phyloP scores from a whole-genome alignment of 1,284 basidiomycete species.

The Apiotrichum akiyoshidainum region DNA sequence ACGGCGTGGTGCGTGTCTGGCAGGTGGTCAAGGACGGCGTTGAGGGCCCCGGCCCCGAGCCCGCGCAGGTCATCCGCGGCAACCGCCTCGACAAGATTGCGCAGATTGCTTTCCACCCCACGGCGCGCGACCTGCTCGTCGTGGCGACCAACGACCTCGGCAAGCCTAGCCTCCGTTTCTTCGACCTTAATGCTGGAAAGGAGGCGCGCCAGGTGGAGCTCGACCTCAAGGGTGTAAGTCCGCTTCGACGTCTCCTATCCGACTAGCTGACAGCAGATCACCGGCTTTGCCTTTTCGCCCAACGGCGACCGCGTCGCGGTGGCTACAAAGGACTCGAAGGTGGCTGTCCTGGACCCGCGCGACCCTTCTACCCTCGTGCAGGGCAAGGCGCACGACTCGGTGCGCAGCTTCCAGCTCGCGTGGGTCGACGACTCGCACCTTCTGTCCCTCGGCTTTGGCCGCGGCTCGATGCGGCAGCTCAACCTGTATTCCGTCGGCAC shows the following conservation, averaged over 20 bases:
- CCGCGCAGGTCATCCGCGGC: constrained; percentile 32
- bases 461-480: constrained; percentile 51
- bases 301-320: constrained; percentile 48
- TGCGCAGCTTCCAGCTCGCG: constrained; percentile 49
- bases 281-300: constrained; percentile 47
- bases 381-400: constrained; percentile 48
- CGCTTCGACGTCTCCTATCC: rapidly evolving
- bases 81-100: constrained; percentile 48
- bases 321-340: constrained; percentile 50
- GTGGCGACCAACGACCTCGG: constrained; percentile 50
- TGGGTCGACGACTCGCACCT: constrained; percentile 51
- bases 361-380: constrained; percentile 16
- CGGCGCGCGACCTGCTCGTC: constrained; percentile 47
- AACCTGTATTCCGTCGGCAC: constrained; percentile 43
- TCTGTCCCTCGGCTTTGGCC: constrained; percentile 51
- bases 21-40: constrained; percentile 34
- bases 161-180: constrained; percentile 41
- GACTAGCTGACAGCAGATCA: constrained; percentile 29
- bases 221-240: constrained; percentile 30
- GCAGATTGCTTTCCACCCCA: constrained; percentile 50
- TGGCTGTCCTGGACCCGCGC: constrained; percentile 51
- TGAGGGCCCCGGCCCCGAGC: constrained; percentile 37
- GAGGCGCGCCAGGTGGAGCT: constrained; percentile 22
- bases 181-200: constrained; percentile 33
- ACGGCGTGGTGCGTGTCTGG: constrained; percentile 50